Evolutionary conservation across 2,329 filamentous ascomycete species (phyloP), one percentile per base, ranked within the genome.

Genomic region (Aspergillus sp.): DNA sequence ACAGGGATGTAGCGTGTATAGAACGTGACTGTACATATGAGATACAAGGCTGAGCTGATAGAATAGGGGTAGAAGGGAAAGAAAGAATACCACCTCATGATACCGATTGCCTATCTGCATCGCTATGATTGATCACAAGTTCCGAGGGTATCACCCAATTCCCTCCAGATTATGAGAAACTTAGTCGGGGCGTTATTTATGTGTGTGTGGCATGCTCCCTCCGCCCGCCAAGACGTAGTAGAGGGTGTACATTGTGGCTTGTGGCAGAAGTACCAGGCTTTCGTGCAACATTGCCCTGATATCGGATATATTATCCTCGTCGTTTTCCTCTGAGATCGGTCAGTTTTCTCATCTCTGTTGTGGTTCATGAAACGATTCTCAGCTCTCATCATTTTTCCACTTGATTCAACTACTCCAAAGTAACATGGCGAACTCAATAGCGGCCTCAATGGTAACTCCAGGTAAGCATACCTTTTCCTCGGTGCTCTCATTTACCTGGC

Each of bases 121-220:
- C 30, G 8, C 34, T 15, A 15, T 41, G 13, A 41, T n/a, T 54
- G 51, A 55, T 47, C 53, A 55, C 53, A 34, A 55, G 53, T 55
- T 47, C 17, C 15, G 9, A n/a, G 15, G 15, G 28, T 3, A 23
- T 25, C 22, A 48, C 19, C 22, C 23, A 48, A 48, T 25, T 25
- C 15, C 17, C 13, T 8, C 46, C 19, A 23, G 46, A 22, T 48
- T 48, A 48, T 48, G 46, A 48, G 46, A 25, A 19, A 48, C 46
- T 48, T 48, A 23, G 22, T 48, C 9, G 45, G n/a, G 34, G 34
- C 34, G 34, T 19, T 43, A 43, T 43, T 43, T 51, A 31, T 54
- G 45, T 47, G 45, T 30, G 23, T 25, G 52, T 34, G 52, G 52
- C 52, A 46, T 54, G 52, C 52, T 54, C 30, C 41, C 23, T 28